Evolutionary conservation across 2,329 filamentous ascomycete species (phyloP).

Genomic region (Colletotrichum sp.): DNA sequence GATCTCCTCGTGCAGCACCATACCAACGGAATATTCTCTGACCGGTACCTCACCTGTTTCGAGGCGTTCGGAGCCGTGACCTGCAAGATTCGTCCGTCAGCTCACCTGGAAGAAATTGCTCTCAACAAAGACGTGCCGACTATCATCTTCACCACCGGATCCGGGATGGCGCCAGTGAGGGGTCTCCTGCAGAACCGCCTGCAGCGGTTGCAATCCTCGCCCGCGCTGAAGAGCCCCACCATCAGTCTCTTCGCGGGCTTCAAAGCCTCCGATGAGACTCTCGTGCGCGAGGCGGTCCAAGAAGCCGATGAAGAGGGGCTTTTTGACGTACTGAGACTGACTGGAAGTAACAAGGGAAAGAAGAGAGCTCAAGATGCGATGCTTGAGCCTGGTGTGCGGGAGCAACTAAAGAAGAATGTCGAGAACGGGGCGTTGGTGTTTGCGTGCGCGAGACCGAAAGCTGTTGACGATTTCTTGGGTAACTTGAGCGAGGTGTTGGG

Average conservation of each 20-base stretch:
- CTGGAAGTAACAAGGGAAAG: conserved; percentile 9
- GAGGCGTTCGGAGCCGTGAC: conserved; percentile 3
- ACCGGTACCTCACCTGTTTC: conserved; percentile 9
- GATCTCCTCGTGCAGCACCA: conserved; percentile 14
- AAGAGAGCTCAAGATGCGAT: conserved; percentile 15
- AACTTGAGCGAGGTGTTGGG: conserved; percentile 17
- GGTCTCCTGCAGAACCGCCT: conserved; percentile 10
- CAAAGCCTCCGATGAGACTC: conserved; percentile 7
- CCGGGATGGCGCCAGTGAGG: conserved; percentile 15
- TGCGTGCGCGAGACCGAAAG: conserved; percentile 14
- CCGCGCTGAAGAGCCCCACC: neutral
- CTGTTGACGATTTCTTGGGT: conserved; percentile 11
- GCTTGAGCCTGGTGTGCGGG: conserved; percentile 2
- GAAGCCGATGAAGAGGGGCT: conserved; percentile 10
- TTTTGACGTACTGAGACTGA: neutral
- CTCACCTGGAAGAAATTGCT: neutral
- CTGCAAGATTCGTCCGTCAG: conserved; percentile 13
- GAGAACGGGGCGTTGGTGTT: conserved; percentile 13
- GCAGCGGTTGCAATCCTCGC: neutral
- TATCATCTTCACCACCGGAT: conserved; percentile 17
- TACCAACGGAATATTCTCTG: neutral
- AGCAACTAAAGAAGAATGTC: conserved; percentile 4
- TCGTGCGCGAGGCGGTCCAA: conserved; percentile 13
- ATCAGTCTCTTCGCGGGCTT: conserved; percentile 20
- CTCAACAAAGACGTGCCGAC: conserved; percentile 1